Evolutionary conservation across 441 rosid genomes (phyloP), one percentile per base, ranked within the genome.

Genomic region (Gossypium trilobum): DNA sequence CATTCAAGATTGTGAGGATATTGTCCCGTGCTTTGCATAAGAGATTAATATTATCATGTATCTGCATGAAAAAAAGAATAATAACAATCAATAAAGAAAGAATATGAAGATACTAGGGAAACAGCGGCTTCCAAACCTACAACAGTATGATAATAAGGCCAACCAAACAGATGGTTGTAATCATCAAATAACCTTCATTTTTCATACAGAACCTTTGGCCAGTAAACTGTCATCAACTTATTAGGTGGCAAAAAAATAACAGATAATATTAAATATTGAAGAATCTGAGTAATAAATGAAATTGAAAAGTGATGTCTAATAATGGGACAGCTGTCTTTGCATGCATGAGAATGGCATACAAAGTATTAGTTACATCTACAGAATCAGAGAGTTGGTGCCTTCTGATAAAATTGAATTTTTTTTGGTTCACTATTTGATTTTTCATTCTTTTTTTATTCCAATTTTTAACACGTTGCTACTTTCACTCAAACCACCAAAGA

Each of bases 21-120:
- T 87, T 92, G 78, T 90, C 97, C 78, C 96, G 82, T 13, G 87
- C 79, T 85, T 82, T 87, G 85, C 86, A 72, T 52, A 92, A 78
- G 72, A 92, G 89, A 70, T 78, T 87, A 57, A 87, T 56, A 66
- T 92, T 92, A 51, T 90, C 92, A 54, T 83, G 91, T 77, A 90
- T 79, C 96, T 92, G 92, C 86, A 77, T 73, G 23, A 6, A 48
- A 46, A 22, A 48, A 27, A 5, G 69, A 69, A 27, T 31, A 54
- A 13, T 16, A 23, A 7, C 39, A 46, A 50, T 48, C 14, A 67
- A 14, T 25, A 7, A 25, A 67, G 58, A 14, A 67, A 8, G 19
- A 0, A 50, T 8, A 61, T 31, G 22, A 33, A 50, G 57, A 42
- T 25, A 50, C 20, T 48, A 3, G 23, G n/a, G 23, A 48, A 20